Percentiles rank a stretch among this genome's conserved stretches.
Evolutionary conservation across 768 basidiomycete genomes (phyloP).

Genomic region (Naganishia randhawae): DNA sequence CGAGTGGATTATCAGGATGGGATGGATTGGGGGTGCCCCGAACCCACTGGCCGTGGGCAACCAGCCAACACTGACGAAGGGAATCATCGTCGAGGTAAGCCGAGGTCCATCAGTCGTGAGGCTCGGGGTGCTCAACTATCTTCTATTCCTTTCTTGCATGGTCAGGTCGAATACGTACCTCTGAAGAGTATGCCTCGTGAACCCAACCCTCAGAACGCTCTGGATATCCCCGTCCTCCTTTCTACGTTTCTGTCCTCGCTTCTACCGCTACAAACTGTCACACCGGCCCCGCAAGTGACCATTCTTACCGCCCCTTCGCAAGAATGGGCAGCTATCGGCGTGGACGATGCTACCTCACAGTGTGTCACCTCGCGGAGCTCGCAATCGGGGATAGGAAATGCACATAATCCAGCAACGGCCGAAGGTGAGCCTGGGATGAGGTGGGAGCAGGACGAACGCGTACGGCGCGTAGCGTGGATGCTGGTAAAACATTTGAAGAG

Average conservation of each 20-base stretch:
- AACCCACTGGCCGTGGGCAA: background rate
- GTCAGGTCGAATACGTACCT: conserved; percentile 12
- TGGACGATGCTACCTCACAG: background rate
- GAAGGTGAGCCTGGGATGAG: background rate
- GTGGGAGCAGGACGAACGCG: conserved; percentile 14
- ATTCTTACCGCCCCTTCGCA: conserved; percentile 2
- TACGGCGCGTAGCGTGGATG: conserved; percentile 5
- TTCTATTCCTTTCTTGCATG: background rate
- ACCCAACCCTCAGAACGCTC: background rate
- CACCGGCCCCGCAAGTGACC: conserved; percentile 15
- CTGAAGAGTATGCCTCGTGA: conserved; percentile 10
- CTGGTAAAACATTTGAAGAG: conserved; percentile 18
- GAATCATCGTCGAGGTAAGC: conserved; percentile 16
- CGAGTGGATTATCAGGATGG: conserved; percentile 12
- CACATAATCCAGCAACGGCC: background rate
- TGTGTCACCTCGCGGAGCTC: background rate
- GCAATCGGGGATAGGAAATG: background rate
- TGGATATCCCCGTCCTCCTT: conserved; percentile 11
- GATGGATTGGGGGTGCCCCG: conserved; percentile 11
- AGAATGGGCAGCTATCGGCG: conserved; percentile 14
- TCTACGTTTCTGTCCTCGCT: conserved; percentile 6
- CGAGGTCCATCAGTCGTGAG: background rate
- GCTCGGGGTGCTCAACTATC: background rate
- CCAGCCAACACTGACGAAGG: background rate
- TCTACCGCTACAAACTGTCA: conserved; percentile 5